phyloP scores from a whole-genome alignment of 140 eudicot species.

The Oenanthe javanica region DNA sequence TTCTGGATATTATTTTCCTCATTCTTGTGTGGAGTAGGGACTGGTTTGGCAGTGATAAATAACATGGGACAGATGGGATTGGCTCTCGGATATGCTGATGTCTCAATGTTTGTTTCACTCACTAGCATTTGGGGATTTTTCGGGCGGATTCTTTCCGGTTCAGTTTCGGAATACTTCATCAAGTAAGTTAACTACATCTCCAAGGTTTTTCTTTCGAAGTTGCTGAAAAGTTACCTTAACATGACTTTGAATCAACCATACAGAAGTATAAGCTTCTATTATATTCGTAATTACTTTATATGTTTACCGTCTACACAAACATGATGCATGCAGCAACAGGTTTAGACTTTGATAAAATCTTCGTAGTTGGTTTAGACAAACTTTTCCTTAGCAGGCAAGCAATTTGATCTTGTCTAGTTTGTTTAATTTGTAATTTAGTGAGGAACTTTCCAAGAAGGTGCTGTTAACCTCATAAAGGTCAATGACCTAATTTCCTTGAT shows the following conservation, averaged over 20 bases:
- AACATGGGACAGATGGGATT: slow-evolving; percentile 97
- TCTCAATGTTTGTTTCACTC: slow-evolving; percentile 79
- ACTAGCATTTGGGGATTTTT: slow-evolving; percentile 90
- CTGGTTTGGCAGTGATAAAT: slow-evolving; percentile 89
- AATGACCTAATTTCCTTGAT: background rate
- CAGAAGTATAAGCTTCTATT: background rate
- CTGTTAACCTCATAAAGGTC: background rate
- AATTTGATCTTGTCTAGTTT: background rate
- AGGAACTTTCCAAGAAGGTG: background rate
- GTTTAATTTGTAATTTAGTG: background rate
- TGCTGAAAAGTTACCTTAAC: background rate
- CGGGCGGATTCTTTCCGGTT: slow-evolving; percentile 83
- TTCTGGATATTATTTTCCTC: slow-evolving; percentile 87
- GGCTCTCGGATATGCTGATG: slow-evolving; percentile 87
- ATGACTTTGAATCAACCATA: background rate
- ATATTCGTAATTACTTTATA: background rate
- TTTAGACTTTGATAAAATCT: background rate
- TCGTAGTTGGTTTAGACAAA: background rate
- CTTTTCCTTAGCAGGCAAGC: slow-evolving; percentile 1
- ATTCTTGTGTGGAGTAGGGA: slow-evolving; percentile 89
- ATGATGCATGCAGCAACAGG: background rate
- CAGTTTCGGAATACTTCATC: slow-evolving; percentile 81
- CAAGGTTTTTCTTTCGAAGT: background rate
- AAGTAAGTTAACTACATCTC: slow-evolving; percentile 42
- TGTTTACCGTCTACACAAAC: background rate